Evolutionary conservation across 2,329 filamentous ascomycete species (phyloP), one percentile per base, ranked within the genome.

Genomic region (Aspergillus melleus): DNA sequence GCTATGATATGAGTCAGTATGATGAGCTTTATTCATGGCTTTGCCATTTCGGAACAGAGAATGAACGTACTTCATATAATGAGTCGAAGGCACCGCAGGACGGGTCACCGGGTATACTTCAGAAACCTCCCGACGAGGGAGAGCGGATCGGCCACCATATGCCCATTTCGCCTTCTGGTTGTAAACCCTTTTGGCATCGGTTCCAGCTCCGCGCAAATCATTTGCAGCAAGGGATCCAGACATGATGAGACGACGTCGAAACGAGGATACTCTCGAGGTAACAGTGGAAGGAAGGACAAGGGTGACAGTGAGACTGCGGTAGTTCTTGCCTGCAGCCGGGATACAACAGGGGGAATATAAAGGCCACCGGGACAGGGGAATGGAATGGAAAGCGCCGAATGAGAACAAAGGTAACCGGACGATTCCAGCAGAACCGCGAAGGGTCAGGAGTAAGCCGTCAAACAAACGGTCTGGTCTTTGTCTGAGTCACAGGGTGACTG

Each of bases 181-280:
- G 59, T 76, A 70, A 58, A 70, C 68, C 30, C 77, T 71, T 60
- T 77, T 75, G 62, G 65, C 81, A 66, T 83, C 81, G 68, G 81
- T 81, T 69, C 82, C 78, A 65, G 75, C 75, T 72, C 79, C 80
- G 70, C 84, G 84, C 63, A 86, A 77, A 70, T 87, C 84, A 71
- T 74, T 71, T 67, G 79, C 80, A 58, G 75, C 72, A 68, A 80
- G 74, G 70, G 76, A 73, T 72, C 68, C 69, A 51, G 65, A 66
- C 52, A 65, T 65, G 67, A 67, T 69, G 53, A 20, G 9, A 26
- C 26, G n/a, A 19, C 0, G 49, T 32, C 10, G 10, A 19, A 54
- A 36, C 11, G 16, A n/a, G 19, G 14, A 19, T 52, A 30, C 29
- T 39, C 6, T n/a, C 10, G 4, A 22, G 16, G 10, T 36, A n/a